Conservation (phyloP, 345 rosid genomes). For the Populus nigra region DNA sequence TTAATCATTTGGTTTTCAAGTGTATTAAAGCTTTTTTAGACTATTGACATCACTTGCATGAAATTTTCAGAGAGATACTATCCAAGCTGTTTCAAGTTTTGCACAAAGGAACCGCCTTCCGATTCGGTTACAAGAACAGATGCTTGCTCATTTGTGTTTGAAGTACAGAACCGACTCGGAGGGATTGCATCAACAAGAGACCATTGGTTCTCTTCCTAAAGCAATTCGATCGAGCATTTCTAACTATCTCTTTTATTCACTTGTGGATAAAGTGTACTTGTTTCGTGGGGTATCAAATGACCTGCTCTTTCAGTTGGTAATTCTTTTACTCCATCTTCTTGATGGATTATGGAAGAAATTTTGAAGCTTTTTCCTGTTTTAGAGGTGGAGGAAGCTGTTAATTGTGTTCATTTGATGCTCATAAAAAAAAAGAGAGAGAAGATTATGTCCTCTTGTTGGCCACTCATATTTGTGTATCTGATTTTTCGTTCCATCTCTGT, state of each 20-base stretch:
- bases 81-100: slow-evolving; percentile 76
- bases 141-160: slow-evolving; percentile 85
- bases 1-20: neutral
- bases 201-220: slow-evolving; percentile 73
- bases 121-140: slow-evolving; percentile 76
- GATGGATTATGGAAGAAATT: neutral
- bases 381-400: neutral
- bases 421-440: neutral
- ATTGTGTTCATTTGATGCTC: neutral
- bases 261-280: slow-evolving; percentile 72
- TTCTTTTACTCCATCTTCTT: slow-evolving; percentile 5
- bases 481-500: neutral
- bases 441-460: neutral
- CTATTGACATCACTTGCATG: slow-evolving; percentile 13
- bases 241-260: slow-evolving; percentile 64
- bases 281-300: slow-evolving; percentile 87
- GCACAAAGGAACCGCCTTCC: slow-evolving; percentile 77
- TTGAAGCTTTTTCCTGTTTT: neutral
- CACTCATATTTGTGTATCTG: neutral
- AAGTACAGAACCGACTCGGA: slow-evolving; percentile 81
- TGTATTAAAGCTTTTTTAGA: neutral
- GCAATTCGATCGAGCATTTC: slow-evolving; percentile 86
- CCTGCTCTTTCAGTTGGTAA: slow-evolving; percentile 92
- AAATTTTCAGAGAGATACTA: slow-evolving; percentile 67
- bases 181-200: slow-evolving; percentile 92